phyloP scores from a whole-genome alignment of 768 basidiomycete genomes.

The Phaffia australis region DNA sequence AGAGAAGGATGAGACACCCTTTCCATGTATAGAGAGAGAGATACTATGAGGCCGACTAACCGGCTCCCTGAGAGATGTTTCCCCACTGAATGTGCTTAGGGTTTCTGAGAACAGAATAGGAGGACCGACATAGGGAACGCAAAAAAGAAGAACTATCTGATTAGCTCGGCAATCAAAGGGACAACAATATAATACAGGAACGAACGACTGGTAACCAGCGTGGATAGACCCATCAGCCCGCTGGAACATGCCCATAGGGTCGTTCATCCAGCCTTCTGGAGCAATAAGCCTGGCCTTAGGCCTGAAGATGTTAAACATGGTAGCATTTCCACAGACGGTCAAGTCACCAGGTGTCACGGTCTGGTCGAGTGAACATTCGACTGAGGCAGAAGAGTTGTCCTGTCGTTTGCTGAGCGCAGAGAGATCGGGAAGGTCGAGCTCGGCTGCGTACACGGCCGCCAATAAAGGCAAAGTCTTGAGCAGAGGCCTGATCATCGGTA shows the following conservation, averaged over 20 bases:
- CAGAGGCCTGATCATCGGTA: too few relatives aligned
- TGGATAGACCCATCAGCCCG: constrained; percentile 27
- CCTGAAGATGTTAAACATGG: constrained; percentile 26
- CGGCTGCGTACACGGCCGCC: too few relatives aligned
- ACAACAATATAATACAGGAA: constrained; percentile 6
- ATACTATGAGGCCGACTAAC: background rate
- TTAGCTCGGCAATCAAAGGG: background rate
- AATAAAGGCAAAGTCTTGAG: too few relatives aligned
- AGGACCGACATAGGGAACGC: background rate
- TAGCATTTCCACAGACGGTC: constrained; percentile 27
- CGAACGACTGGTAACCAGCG: constrained; percentile 27
- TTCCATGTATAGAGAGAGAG: background rate
- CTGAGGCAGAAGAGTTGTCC: background rate
- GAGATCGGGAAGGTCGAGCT: too few relatives aligned
- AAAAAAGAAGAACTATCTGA: background rate
- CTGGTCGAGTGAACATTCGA: constrained; percentile 24
- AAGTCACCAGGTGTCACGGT: constrained; percentile 21
- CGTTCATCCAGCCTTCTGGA: constrained; percentile 29
- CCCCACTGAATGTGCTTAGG: constrained; percentile 27
- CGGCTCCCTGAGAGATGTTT: constrained; percentile 24
- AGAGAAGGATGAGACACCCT: background rate
- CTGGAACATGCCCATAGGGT: constrained; percentile 28
- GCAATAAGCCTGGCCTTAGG: constrained; percentile 28
- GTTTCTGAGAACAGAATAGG: background rate
- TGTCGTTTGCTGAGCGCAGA: too few relatives aligned